These are phyloP conservation scores for Blastobotrys illinoisensis DNA, from an alignment of 1,139 yeast genomes.

Conservation along the genomic window DNA sequence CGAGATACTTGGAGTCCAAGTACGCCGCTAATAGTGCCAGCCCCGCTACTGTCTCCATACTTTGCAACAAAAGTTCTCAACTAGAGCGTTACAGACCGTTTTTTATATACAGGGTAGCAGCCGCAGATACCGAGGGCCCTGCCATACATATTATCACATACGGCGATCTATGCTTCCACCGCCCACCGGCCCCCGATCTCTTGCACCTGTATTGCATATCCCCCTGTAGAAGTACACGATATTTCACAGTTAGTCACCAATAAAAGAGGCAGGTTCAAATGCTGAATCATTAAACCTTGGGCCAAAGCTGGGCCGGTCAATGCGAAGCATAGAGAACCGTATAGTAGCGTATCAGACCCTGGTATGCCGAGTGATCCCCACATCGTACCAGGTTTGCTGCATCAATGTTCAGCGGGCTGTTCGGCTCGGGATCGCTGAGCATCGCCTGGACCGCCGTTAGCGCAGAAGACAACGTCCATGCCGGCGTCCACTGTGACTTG, in stretches of 20 bases:
- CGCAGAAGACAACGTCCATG: conserved; percentile 74
- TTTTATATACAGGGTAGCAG: not conserved
- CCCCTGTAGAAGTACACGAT: not conserved
- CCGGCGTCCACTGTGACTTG: conserved; percentile 75
- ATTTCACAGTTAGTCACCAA: not conserved
- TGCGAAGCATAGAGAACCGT: conserved; percentile 37
- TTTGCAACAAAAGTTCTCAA: not conserved
- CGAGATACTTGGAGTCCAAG: conserved; percentile 28
- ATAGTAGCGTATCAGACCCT: conserved; percentile 58
- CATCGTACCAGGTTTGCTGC: conserved; percentile 68
- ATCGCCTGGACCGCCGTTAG: conserved; percentile 66
- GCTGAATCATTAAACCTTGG: too few relatives aligned
- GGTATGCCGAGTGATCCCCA: conserved; percentile 53
- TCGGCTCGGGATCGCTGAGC: conserved; percentile 74
- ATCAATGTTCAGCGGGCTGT: conserved; percentile 80
- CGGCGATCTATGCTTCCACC: not conserved
- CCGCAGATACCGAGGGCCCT: not conserved
- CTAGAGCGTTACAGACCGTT: not conserved
- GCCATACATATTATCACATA: not conserved
- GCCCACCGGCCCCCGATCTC: not conserved
- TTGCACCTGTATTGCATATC: not conserved
- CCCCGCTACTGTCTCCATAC: not conserved
- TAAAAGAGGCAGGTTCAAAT: not conserved
- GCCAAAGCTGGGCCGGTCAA: too few relatives aligned
- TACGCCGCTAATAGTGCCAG: conserved; percentile 27